Percentiles rank a stretch among this genome's conserved stretches.
Evolutionary conservation across 2,329 filamentous ascomycete species (phyloP).

Genomic region (Penicillium sp.): DNA sequence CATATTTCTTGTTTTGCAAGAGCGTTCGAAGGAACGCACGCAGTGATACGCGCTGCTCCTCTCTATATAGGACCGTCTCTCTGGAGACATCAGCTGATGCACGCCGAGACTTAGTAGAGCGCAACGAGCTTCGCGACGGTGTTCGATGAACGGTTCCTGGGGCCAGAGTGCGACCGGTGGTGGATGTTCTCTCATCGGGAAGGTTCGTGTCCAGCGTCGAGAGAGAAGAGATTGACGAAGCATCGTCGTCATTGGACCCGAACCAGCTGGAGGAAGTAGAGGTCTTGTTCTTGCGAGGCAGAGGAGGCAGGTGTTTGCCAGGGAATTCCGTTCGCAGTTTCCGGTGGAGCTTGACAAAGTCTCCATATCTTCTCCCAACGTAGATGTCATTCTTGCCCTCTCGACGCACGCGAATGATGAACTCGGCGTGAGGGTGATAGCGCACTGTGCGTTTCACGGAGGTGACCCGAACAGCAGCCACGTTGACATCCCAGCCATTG

Average conservation of each 20-base stretch:
- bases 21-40: conserved; percentile 85
- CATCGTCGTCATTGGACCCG: conserved; percentile 62
- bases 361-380: conserved; percentile 79
- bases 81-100: conserved; percentile 41
- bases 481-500: conserved; percentile 95
- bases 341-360: conserved; percentile 77
- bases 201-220: conserved; percentile 61
- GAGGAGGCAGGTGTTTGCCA: conserved; percentile 77
- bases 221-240: conserved; percentile 71
- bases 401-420: conserved; percentile 77
- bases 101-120: conserved; percentile 29
- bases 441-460: conserved; percentile 79
- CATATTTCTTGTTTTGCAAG: conserved; percentile 76
- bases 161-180: conserved; percentile 31
- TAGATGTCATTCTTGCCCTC: conserved; percentile 70
- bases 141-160: conserved; percentile 26
- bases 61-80: conserved; percentile 65
- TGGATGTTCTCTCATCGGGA: conserved; percentile 33
- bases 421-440: conserved; percentile 91
- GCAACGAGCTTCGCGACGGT: conserved; percentile 28
- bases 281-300: conserved; percentile 90
- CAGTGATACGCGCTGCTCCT: conserved; percentile 85
- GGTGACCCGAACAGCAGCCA: conserved; percentile 77
- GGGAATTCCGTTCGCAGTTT: conserved; percentile 77
- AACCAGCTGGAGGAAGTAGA: conserved; percentile 59